Percentiles rank a stretch among this genome's conserved stretches.
Conservation (phyloP, 2,329 filamentous ascomycete species). For the Hymenoscyphus infarciens region DNA sequence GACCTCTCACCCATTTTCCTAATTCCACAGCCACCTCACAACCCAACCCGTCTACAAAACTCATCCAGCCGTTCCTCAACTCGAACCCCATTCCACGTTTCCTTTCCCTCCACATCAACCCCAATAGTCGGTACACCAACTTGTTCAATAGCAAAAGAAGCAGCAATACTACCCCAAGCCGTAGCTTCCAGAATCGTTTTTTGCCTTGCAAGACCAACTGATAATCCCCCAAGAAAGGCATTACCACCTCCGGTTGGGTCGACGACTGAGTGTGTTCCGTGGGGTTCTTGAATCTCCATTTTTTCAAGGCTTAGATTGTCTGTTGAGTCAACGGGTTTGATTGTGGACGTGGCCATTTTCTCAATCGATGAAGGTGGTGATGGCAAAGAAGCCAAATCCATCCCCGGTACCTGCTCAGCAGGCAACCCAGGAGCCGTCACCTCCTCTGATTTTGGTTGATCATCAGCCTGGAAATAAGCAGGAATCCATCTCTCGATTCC, state of each 20-base stretch:
- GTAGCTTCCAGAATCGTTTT: conserved; percentile 65
- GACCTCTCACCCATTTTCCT: too few relatives aligned
- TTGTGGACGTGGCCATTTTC: neutral
- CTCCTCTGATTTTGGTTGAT: neutral
- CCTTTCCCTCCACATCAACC: conserved; percentile 36
- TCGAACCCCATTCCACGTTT: conserved; percentile 59
- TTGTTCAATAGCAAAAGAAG: conserved; percentile 93
- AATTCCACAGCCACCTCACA: neutral
- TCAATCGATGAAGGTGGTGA: neutral
- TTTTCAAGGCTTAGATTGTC: neutral
- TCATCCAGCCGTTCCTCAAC: conserved; percentile 51
- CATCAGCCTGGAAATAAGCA: conserved; percentile 58
- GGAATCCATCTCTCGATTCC: conserved; percentile 71
- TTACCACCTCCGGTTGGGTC: conserved; percentile 96
- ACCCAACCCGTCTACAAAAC: conserved; percentile 36
- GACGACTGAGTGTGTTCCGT: conserved; percentile 55
- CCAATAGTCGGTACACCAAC: conserved; percentile 70
- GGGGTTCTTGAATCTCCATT: neutral
- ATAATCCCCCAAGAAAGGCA: conserved; percentile 68
- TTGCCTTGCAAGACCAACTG: conserved; percentile 57
- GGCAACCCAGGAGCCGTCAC: too few relatives aligned
- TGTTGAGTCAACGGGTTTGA: neutral
- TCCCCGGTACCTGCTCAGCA: too few relatives aligned
- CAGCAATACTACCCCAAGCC: conserved; percentile 74
- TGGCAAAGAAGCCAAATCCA: neutral